Evolutionary conservation across 2,329 filamentous ascomycete genomes (phyloP), one percentile per base, ranked within the genome.

Genomic region (Blastomyces emzantsi): DNA sequence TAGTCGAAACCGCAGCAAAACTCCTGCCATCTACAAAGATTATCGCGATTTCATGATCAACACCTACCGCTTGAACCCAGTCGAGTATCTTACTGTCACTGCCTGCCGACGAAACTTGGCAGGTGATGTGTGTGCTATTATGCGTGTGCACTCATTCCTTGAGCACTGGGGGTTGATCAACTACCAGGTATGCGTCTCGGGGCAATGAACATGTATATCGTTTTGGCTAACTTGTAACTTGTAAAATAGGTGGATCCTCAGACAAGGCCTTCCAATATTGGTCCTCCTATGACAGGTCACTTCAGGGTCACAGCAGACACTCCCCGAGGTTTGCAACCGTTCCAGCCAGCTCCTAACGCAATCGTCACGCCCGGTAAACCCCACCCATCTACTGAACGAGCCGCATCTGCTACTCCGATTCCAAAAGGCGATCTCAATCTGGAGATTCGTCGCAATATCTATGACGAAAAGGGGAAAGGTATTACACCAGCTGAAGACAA

Each of bases 1-100:
- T 80, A 93, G 87, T 76, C 87, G 94, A 65, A 99, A 99, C 78
- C 89, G 94, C 71, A 97, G 94, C 86, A 99, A 99, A 80, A 99
- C 94, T 0, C 89, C 92, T 0, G 88, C 92, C 59, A 90, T 97
- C 28, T 99, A 99, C 81, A 97, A 97, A 78, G 94, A 99, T 74
- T 99, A 99, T 77, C 88, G 94, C 70, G 94, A 99, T 74, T 99
- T 99, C 74, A 99, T 99, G 94, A 92, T 99, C 80, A 99, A 99
- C 80, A 97, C 94, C 17, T 99, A 99, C 78, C 88, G 94, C 47
- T 81, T 99, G 63, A 99, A 97, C 74, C 94, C 94, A 5, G 85
- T 92, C 62, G 94, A 99, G 76, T 99, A 99, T 73, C 83, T 99
- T 63, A 99, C 94, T 5, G 93, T 99, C 62, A 99, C 94, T 13